phyloP scores from a whole-genome alignment of 805 yeast genomes.

The Yamadazyma olivae region DNA sequence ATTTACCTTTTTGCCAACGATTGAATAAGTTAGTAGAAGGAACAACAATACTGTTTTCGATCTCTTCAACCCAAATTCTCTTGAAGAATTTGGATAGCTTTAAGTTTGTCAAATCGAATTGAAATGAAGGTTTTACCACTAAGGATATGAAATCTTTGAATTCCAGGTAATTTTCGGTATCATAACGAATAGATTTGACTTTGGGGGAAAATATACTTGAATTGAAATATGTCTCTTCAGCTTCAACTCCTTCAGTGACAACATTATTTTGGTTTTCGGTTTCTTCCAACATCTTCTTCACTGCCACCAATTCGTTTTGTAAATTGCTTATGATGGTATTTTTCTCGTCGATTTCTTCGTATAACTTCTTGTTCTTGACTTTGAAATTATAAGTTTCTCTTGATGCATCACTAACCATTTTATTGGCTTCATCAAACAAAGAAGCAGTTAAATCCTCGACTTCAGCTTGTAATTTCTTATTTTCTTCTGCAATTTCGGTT shows the following conservation, averaged over 20 bases:
- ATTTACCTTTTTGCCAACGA: conserved; percentile 41
- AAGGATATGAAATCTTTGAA: conserved; percentile 40
- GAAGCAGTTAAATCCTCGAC: conserved; percentile 78
- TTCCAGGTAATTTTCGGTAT: conserved; percentile 41
- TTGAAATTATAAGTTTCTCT: conserved; percentile 60
- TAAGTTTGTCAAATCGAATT: conserved; percentile 37
- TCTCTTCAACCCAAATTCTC: conserved; percentile 67
- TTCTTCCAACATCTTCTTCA: conserved; percentile 58
- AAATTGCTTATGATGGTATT: conserved; percentile 63
- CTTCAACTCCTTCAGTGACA: background rate
- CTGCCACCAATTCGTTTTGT: conserved; percentile 62
- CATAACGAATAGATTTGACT: conserved; percentile 41
- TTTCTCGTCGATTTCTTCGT: conserved; percentile 58
- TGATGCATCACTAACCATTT: conserved; percentile 79
- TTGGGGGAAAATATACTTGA: conserved; percentile 30
- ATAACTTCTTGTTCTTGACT: conserved; percentile 54
- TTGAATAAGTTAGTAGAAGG: conserved; percentile 38
- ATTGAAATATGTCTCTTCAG: conserved; percentile 13
- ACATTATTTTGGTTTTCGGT: background rate
- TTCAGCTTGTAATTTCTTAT: conserved; percentile 60
- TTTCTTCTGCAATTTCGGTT: conserved; percentile 55
- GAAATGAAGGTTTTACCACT: conserved; percentile 30
- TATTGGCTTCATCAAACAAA: conserved; percentile 78
- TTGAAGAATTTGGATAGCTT: conserved; percentile 60
- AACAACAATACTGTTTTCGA: conserved; percentile 47